phyloP scores from a whole-genome alignment of 1,284 basidiomycete species.

The Bjerkandera adusta region DNA sequence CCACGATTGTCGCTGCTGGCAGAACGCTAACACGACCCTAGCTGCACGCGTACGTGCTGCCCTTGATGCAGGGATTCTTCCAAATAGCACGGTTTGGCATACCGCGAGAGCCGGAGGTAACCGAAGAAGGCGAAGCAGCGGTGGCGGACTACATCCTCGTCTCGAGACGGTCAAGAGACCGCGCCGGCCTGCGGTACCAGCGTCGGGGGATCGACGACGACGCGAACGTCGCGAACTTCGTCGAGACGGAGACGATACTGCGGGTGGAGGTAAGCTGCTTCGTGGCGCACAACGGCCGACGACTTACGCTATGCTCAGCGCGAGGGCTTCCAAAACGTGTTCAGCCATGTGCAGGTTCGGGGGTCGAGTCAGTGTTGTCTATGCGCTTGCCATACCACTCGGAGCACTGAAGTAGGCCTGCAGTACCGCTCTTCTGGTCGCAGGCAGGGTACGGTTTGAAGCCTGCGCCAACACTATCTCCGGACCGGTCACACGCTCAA shows the following conservation, averaged over 20 bases:
- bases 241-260: constrained; percentile 91
- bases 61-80: constrained; percentile 89
- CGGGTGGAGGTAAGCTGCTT: constrained; percentile 60
- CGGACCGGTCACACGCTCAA: constrained; percentile 74
- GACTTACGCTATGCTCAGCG: constrained; percentile 42
- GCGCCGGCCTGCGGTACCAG: constrained; percentile 95
- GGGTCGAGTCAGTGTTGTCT: constrained; percentile 69
- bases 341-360: constrained; percentile 86
- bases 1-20: background rate
- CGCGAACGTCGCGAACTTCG: constrained; percentile 86
- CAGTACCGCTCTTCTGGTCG: constrained; percentile 88
- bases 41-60: constrained; percentile 82
- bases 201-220: constrained; percentile 90
- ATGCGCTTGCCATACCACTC: constrained; percentile 6
- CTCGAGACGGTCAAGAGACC: constrained; percentile 86
- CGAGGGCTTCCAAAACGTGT: constrained; percentile 71
- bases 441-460: constrained; percentile 86
- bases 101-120: constrained; percentile 48
- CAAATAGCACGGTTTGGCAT: constrained; percentile 68
- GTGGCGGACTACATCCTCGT: constrained; percentile 68
- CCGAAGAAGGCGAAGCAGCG: constrained; percentile 42
- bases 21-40: constrained; percentile 26
- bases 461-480: constrained; percentile 77
- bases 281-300: too few species aligned
- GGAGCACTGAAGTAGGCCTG: too few species aligned